Conservation (phyloP, 805 yeast genomes). For the Yamadazyma ubonensis region DNA sequence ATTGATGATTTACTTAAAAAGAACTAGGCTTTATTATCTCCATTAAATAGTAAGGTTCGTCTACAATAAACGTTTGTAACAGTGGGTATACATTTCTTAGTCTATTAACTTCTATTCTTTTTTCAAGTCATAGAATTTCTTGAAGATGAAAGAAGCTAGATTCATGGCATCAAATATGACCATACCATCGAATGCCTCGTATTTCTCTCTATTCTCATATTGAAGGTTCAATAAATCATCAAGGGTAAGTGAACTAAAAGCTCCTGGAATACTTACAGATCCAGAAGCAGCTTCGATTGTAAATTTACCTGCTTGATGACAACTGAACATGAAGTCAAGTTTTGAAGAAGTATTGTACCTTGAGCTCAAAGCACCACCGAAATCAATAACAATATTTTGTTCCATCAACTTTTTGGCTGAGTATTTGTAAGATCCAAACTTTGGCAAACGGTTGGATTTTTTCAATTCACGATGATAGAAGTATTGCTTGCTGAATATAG, state of each 20-base stretch:
- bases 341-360: constrained; percentile 54
- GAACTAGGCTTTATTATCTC: constrained; percentile 14
- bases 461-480: constrained; percentile 71
- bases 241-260: constrained; percentile 56
- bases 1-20: constrained; percentile 53
- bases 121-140: constrained; percentile 65
- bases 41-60: background rate
- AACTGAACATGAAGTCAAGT: constrained; percentile 70
- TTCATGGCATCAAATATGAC: constrained; percentile 68
- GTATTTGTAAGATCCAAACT: constrained; percentile 76
- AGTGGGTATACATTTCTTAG: background rate
- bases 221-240: constrained; percentile 73
- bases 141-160: constrained; percentile 66
- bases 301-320: constrained; percentile 71
- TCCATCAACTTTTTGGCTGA: constrained; percentile 74
- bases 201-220: constrained; percentile 57
- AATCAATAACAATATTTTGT: constrained; percentile 60
- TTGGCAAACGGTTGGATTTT: constrained; percentile 63
- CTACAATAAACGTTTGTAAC: background rate
- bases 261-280: constrained; percentile 61
- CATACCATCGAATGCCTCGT: constrained; percentile 64
- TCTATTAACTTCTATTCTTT: constrained; percentile 21
- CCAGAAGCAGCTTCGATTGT: constrained; percentile 75
- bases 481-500: constrained; percentile 68
- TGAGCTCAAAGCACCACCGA: constrained; percentile 49